Base-by-base conservation (phyloP, 2,329 filamentous ascomycete species). In the Aspergillus eucalypticola region DNA sequence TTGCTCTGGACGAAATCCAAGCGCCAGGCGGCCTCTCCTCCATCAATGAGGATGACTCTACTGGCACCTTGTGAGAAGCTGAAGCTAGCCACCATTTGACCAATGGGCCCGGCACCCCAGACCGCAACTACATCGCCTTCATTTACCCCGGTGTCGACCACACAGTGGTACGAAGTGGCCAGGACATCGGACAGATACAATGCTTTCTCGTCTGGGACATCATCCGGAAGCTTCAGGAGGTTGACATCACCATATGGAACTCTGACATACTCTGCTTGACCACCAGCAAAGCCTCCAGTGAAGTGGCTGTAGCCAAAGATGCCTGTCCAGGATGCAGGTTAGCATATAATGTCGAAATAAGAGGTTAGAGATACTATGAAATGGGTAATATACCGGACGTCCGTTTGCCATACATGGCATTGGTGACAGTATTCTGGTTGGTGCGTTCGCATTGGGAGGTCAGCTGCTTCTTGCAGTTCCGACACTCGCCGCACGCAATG, bases 91-190 rank as follows among this genome's bases (percentile, higher is more conserved):
- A 83, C 86, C 78, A 94, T 96, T 56, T 91, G 90, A 0, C 92
- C 92, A 54, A 96, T 90, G 0, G 91, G 92, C 0, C 92, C 92
- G 0, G 88, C 90, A n/a, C 91, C 92, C 86, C 91, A 96, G 61
- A 96, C 87, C 35, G 90, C 91, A 1, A 96, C 91, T 2, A 87
- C 81, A 67, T 96, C 91, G 11, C 84, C 86, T 35, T 88, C 81
- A 63, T 90, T 88, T n/a, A 96, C 89, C 1, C 86, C 89, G 0
- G 91, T 96, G 70, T 96, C 91, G 44, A 92, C 88, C 39, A 96
- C 91, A 54, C 85, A 87, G 71, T 96, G 88, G 83, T 91, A 96
- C 8, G 88, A 88, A 0, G 92, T 96, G 17, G 82, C 81, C 2
- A 96, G 75, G 0, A 96, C 91, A 72, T 96, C 92, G 1, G 89